Percentiles rank a stretch among this genome's conserved stretches.
phyloP scores from a whole-genome alignment of 352 stramenopile genomes.

The Detonula confervacea region DNA sequence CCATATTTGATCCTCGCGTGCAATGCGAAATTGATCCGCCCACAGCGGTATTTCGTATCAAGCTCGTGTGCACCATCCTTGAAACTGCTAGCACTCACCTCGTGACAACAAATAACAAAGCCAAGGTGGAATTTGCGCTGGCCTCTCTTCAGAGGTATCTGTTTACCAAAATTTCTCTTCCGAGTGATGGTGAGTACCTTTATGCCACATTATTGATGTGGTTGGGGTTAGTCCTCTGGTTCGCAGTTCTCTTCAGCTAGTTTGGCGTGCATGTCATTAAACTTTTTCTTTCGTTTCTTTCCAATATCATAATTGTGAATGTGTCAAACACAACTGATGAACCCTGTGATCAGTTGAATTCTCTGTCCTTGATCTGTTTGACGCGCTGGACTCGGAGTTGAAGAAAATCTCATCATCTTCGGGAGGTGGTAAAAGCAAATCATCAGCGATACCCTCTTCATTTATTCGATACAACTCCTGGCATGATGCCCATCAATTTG shows the following conservation, averaged over 20 bases:
- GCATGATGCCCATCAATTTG: conserved; percentile 83
- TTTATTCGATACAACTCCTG: conserved; percentile 79
- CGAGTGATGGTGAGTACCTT: conserved; percentile 92
- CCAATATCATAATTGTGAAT: conserved; percentile 12
- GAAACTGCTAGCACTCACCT: conserved; percentile 87
- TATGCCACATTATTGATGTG: not conserved
- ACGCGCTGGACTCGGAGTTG: conserved; percentile 80
- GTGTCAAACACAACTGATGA: not conserved
- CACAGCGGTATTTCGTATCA: conserved; percentile 92
- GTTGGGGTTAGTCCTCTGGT: no score
- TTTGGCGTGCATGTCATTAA: conserved; percentile 59
- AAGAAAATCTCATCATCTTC: conserved; percentile 56
- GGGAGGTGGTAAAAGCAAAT: conserved; percentile 47
- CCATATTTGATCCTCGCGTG: conserved; percentile 85
- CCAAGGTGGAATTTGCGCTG: conserved; percentile 90
- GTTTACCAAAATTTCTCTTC: conserved; percentile 93
- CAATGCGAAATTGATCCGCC: conserved; percentile 90
- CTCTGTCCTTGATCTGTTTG: conserved; percentile 86
- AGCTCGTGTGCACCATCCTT: conserved; percentile 92
- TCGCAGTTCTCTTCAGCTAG: no score
- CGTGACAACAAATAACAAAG: conserved; percentile 88
- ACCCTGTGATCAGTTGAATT: conserved; percentile 81
- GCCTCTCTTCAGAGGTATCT: conserved; percentile 95
- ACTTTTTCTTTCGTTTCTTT: conserved; percentile 33
- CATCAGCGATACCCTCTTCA: conserved; percentile 33